Percentiles rank a stretch among this genome's conserved stretches.
Evolutionary conservation across 257 asterid species (phyloP).

Genomic region (Fraxinus excelsior): DNA sequence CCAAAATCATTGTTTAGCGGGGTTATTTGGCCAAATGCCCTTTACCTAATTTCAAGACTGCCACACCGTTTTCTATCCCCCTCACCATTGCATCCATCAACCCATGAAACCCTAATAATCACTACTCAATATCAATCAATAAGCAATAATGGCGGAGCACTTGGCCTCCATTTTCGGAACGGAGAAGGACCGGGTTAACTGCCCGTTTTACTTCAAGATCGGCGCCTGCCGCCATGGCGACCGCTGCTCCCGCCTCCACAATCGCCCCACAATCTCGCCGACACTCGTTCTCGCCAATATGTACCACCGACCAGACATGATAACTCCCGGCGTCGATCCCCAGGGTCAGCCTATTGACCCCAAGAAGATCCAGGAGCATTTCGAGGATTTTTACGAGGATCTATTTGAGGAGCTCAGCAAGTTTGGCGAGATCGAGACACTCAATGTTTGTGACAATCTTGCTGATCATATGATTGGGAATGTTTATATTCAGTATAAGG

Average conservation of each 20-base stretch:
- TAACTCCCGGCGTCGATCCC: constrained; percentile 33
- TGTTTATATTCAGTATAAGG: constrained; percentile 33
- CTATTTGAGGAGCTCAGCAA: constrained; percentile 36
- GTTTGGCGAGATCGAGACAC: constrained; percentile 35
- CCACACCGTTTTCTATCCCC: background rate
- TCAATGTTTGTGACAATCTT: constrained; percentile 38
- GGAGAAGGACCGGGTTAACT: constrained; percentile 34
- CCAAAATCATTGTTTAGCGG: too few relatives aligned
- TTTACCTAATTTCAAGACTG: background rate
- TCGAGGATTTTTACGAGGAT: constrained; percentile 38
- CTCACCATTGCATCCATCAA: background rate
- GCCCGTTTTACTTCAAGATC: constrained; percentile 41
- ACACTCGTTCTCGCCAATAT: constrained; percentile 28
- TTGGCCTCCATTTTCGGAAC: constrained; percentile 35
- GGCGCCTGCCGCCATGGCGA: constrained; percentile 38
- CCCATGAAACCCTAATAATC: background rate
- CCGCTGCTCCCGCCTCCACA: constrained; percentile 35
- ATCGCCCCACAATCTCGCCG: constrained; percentile 26
- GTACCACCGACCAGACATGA: constrained; percentile 32
- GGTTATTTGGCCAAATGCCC: too few relatives aligned
- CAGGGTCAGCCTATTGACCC: constrained; percentile 40
- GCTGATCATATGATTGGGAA: constrained; percentile 42
- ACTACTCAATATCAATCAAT: background rate
- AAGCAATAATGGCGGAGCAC: constrained; percentile 29
- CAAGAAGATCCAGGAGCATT: constrained; percentile 30